Base-by-base conservation (phyloP, 2,329 filamentous ascomycete species). In the Tolypocladium guangdongense region DNA sequence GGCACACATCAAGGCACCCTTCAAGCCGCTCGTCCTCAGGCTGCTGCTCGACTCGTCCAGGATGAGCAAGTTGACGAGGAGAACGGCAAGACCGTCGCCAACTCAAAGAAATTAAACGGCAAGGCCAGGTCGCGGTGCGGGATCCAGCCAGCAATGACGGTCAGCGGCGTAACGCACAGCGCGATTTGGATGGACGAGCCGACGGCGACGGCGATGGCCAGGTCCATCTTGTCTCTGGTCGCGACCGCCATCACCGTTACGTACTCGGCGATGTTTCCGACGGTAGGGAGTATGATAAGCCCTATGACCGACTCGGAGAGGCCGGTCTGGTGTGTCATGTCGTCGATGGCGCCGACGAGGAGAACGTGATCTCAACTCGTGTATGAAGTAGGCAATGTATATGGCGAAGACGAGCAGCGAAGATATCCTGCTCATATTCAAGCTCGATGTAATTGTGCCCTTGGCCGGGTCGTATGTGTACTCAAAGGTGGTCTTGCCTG, bases 21-120 rank as follows among this genome's bases (percentile, higher is more conserved):
- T 70, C 7, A 71, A 46, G 0, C 68, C 67, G 4, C 63, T 66
- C 0, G 83, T 57, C 52, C 62, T 63, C 2, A 88, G 75, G 57
- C 85, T 87, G 61, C 87, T 86, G 61, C 78, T 83, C 58, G 85
- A 78, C 16, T 86, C 86, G 60, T 87, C 85, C 32, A 87, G 76
- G 52, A 90, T 84, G n/a, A 90, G 71, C 60, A 88, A 83, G 66
- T 88, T 88, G 62, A 89, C 86, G 49, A 90, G 80, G 55, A 89
- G 74, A 3, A 86, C 84, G 3, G 78, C 62, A 89, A 86, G 61
- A 90, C 77, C 38, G 83, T 82, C 22, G 88, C 82, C 0, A 86
- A 88, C 70, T 90, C 86, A 63, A 90, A 90, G 37, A 84, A 77
- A 60, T 84, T 84, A 68, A 90, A 90, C 59, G 86, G 84, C 49